These are phyloP conservation scores for Pseudozyma sp. DNA, from an alignment of 1,284 basidiomycete species.

Conservation along the genomic window DNA sequence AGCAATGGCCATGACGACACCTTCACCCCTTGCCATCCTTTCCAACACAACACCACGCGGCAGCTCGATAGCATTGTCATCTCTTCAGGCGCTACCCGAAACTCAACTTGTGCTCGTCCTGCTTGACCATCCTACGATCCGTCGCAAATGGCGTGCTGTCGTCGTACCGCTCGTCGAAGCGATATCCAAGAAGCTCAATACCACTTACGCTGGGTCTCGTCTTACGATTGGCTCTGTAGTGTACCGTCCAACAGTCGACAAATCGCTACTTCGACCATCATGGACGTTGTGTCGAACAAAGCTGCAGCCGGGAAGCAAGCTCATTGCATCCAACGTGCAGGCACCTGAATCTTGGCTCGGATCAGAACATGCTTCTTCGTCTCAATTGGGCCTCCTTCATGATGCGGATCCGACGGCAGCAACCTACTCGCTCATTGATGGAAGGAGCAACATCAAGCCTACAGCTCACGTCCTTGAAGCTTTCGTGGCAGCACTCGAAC, in stretches of 20 bases:
- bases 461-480: conserved; percentile 46
- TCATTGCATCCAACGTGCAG: conserved; percentile 27
- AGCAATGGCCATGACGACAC: conserved; percentile 26
- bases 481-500: conserved; percentile 42
- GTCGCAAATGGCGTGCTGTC: conserved; percentile 34
- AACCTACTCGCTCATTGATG: conserved; percentile 18
- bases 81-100: conserved; percentile 38
- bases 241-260: conserved; percentile 32
- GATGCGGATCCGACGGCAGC: conserved; percentile 16
- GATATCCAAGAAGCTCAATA: conserved; percentile 36
- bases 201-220: conserved; percentile 31
- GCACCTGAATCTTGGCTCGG: conserved; percentile 28
- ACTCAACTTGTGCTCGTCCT: conserved; percentile 41
- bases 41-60: conserved; percentile 30
- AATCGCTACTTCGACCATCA: conserved; percentile 33
- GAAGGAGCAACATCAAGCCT: conserved; percentile 14
- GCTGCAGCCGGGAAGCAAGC: conserved; percentile 31
- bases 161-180: conserved; percentile 38
- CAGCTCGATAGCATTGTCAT: conserved; percentile 36
- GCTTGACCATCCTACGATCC: conserved; percentile 39
- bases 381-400: neutral
- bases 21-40: conserved; percentile 39
- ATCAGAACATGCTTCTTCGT: neutral
- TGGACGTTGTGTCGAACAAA: conserved; percentile 27
- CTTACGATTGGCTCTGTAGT: conserved; percentile 40